Percentiles rank a stretch among this genome's conserved stretches.
Conservation (phyloP, 352 stramenopile species). For the Stramenopiles sp. region DNA sequence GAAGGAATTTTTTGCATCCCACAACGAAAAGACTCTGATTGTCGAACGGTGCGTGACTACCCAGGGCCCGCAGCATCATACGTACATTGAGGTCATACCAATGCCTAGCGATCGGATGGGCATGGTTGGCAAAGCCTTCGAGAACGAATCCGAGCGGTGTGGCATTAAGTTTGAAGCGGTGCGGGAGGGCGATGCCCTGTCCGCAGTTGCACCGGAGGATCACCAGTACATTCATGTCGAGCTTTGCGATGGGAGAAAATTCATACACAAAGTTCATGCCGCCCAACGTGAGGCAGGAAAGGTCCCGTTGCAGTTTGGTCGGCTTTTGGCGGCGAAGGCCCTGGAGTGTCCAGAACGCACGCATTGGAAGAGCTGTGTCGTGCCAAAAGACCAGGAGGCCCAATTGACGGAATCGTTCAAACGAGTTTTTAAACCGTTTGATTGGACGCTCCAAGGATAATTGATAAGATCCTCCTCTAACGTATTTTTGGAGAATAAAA, state of each 20-base stretch:
- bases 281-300: neutral
- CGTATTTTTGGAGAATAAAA: no score
- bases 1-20: constrained; percentile 11
- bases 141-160: neutral
- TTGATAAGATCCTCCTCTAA: no score
- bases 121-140: neutral
- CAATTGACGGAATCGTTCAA: neutral
- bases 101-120: neutral
- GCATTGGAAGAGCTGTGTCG: neutral
- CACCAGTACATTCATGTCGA: neutral
- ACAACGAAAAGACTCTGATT: neutral
- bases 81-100: neutral
- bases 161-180: neutral
- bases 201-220: neutral
- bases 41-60: neutral
- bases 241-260: neutral
- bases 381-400: neutral
- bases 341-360: neutral
- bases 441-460: neutral
- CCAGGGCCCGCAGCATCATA: neutral
- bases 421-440: neutral
- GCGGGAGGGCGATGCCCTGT: neutral
- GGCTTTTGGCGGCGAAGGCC: neutral
- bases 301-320: neutral
- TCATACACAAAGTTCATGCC: neutral